These are phyloP conservation scores for Oryza officinalis DNA, from an alignment of 176 grass and related monocot species.

Conservation along the genomic window DNA sequence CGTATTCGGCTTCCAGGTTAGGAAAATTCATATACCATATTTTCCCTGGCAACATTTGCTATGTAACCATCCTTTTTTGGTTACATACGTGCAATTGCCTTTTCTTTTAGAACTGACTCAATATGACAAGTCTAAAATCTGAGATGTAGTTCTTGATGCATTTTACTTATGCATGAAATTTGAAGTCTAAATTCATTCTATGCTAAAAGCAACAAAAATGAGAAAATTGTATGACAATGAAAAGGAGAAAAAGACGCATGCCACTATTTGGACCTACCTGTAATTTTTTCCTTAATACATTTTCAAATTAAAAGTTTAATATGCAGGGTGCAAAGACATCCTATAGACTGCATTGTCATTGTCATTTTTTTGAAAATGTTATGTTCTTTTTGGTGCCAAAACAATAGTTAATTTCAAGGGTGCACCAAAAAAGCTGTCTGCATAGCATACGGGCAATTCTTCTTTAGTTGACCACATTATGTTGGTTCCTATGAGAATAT, in stretches of 20 bases:
- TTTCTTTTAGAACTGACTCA: background rate
- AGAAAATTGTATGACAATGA: background rate
- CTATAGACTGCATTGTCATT: too few relatives aligned
- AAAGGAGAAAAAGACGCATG: background rate
- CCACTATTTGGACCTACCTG: background rate
- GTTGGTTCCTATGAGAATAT: too few relatives aligned
- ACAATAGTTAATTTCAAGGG: too few relatives aligned
- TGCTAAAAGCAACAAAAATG: background rate
- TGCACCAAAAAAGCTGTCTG: too few relatives aligned
- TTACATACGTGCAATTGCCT: background rate
- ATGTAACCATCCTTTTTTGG: background rate
- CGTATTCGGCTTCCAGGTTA: slow-evolving; percentile 93
- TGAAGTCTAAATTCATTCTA: background rate
- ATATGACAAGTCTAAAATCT: background rate
- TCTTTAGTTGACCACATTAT: too few relatives aligned
- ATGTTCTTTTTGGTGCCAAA: too few relatives aligned
- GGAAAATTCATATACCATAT: slow-evolving; percentile 27
- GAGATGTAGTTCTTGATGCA: background rate
- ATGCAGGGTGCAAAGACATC: too few relatives aligned
- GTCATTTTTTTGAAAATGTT: too few relatives aligned
- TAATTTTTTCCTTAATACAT: too few relatives aligned
- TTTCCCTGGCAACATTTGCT: background rate
- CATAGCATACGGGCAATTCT: too few relatives aligned
- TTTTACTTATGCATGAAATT: background rate
- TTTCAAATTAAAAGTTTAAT: too few relatives aligned